These are phyloP conservation scores for Pezicula rhizophila DNA, from an alignment of 2,329 filamentous ascomycete species.

Conservation along the genomic window DNA sequence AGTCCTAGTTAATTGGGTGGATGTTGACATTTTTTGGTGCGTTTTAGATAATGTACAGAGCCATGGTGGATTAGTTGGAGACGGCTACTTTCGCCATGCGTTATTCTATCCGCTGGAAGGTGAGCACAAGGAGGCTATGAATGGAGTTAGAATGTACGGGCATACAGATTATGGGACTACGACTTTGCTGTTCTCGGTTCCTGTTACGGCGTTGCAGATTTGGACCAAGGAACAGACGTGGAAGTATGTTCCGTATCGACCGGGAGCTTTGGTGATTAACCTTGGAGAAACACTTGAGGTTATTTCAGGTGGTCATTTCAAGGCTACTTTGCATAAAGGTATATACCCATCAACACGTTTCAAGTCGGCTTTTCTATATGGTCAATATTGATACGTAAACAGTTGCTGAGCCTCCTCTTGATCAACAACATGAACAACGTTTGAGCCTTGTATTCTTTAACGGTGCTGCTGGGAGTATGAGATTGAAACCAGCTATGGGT, in stretches of 20 bases:
- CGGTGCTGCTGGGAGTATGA: constrained; percentile 37
- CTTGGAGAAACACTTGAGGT: constrained; percentile 38
- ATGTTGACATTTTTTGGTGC: not conserved
- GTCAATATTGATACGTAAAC: not conserved
- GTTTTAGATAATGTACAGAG: constrained; percentile 32
- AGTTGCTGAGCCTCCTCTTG: constrained; percentile 35
- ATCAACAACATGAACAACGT: constrained; percentile 34
- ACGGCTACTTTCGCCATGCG: constrained; percentile 41
- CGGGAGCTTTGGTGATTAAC: constrained; percentile 43
- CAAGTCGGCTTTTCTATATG: not conserved
- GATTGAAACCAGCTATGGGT: constrained; percentile 33
- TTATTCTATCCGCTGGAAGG: constrained; percentile 33
- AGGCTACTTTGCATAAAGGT: constrained; percentile 36
- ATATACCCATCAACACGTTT: not conserved
- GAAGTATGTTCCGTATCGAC: constrained; percentile 39
- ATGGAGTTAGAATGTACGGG: constrained; percentile 35
- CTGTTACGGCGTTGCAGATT: constrained; percentile 41
- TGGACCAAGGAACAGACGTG: constrained; percentile 38
- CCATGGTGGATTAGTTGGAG: constrained; percentile 34
- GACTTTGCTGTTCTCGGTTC: constrained; percentile 40
- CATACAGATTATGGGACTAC: constrained; percentile 43
- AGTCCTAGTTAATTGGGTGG: too few relatives aligned
- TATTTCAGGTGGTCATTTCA: constrained; percentile 40
- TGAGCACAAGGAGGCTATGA: constrained; percentile 27
- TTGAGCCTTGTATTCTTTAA: constrained; percentile 39